Evolutionary conservation across 129 eudicot species (phyloP).

Genomic region (Glebionis coronaria): DNA sequence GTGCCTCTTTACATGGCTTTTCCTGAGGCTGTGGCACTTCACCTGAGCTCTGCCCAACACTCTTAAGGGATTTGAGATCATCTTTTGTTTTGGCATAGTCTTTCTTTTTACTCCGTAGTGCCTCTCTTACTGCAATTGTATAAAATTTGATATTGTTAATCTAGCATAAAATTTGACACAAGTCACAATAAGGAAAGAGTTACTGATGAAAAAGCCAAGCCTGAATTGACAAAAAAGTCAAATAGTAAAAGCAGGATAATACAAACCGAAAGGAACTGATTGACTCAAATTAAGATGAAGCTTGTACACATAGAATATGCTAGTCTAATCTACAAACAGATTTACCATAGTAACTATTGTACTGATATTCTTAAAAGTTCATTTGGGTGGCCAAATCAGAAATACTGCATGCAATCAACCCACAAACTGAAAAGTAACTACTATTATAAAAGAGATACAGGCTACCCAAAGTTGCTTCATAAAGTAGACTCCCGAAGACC

Average conservation of each 20-base stretch:
- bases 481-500: background rate
- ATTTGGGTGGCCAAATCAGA: background rate
- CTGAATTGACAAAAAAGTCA: background rate
- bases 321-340: background rate
- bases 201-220: constrained; percentile 1
- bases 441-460: background rate
- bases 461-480: background rate
- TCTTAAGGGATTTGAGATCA: constrained; percentile 95
- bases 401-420: background rate
- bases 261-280: background rate
- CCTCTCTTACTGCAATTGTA: constrained; percentile 64
- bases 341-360: background rate
- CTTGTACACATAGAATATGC: constrained; percentile 1
- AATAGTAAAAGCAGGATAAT: background rate
- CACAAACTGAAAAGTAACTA: background rate
- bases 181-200: background rate
- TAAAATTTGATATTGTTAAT: constrained; percentile 13
- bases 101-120: constrained; percentile 58
- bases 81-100: constrained; percentile 96
- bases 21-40: constrained; percentile 92
- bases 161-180: background rate
- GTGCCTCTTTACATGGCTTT: constrained; percentile 62
- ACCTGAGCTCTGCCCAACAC: constrained; percentile 97
- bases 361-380: too few species aligned
- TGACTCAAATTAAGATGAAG: background rate